A percentile compares a stretch with the other conserved stretches of the same genome.
Evolutionary conservation across 1,284 basidiomycete genomes (phyloP).

Genomic region (Marasmius sp.): DNA sequence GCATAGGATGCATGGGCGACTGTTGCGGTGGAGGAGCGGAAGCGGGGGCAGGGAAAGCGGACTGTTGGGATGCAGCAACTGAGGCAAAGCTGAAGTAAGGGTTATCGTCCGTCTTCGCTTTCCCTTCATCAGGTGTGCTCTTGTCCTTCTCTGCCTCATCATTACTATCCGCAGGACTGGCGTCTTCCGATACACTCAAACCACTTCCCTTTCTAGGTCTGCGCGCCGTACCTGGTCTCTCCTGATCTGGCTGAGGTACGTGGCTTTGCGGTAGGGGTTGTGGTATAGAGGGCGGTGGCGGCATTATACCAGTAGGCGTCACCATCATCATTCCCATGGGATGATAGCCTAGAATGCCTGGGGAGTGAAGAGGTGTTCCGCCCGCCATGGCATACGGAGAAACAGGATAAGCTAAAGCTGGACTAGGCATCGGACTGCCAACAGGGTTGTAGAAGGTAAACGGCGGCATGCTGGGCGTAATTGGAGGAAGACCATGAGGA

Average conservation of each 20-base stretch:
- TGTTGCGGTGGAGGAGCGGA: not conserved
- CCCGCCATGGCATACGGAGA: slow-evolving; percentile 2
- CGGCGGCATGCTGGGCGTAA: slow-evolving; percentile 79
- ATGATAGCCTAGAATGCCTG: not conserved
- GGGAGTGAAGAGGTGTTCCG: not conserved
- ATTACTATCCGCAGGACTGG: not conserved
- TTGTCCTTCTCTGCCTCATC: not conserved
- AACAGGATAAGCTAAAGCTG: slow-evolving; percentile 10
- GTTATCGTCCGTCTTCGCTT: not conserved
- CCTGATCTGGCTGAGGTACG: not conserved
- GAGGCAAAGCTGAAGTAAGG: not conserved
- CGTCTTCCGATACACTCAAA: not conserved
- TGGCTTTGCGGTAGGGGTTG: not conserved
- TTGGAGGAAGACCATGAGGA: slow-evolving; percentile 70
- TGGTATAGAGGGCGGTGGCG: slow-evolving; percentile 8
- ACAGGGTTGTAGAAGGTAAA: slow-evolving; percentile 63
- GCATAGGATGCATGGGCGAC: not conserved
- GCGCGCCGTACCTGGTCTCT: not conserved
- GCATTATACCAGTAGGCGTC: not conserved
- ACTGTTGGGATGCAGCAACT: not conserved
- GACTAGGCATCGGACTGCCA: slow-evolving; percentile 23
- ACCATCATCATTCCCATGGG: not conserved
- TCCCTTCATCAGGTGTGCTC: not conserved
- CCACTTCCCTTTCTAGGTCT: not conserved
- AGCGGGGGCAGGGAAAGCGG: no score